Evolutionary conservation across 257 asterid genomes (phyloP).

Genomic region (Jaltomata sinuosa): DNA sequence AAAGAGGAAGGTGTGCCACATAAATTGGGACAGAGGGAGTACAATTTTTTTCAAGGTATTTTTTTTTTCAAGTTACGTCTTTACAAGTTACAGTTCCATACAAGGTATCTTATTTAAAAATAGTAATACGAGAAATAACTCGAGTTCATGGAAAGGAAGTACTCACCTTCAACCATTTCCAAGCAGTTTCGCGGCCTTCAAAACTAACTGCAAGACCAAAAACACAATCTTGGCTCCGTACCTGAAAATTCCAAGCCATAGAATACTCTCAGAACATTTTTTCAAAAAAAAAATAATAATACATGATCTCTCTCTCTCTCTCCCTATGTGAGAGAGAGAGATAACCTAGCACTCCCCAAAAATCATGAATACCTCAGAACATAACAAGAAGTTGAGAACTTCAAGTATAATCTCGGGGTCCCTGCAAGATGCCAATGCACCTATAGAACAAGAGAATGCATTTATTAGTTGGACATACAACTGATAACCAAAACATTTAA

Average conservation of each 20-base stretch:
- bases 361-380: constrained; percentile 51
- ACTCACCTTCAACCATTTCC: constrained; percentile 88
- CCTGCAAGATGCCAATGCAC: constrained; percentile 54
- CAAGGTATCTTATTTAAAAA: background rate
- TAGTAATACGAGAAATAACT: background rate
- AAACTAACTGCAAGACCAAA: constrained; percentile 59
- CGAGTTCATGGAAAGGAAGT: background rate
- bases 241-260: constrained; percentile 31
- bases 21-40: background rate
- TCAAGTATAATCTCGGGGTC: constrained; percentile 74
- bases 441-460: constrained; percentile 27
- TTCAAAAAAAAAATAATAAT: background rate
- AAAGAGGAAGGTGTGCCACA: background rate
- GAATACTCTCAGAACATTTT: background rate
- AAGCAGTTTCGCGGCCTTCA: constrained; percentile 73
- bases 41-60: background rate
- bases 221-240: constrained; percentile 90
- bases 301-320: background rate
- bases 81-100: background rate
- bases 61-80: background rate
- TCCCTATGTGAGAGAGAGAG: background rate
- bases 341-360: background rate
- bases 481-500: background rate
- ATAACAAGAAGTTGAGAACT: constrained; percentile 62
- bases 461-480: background rate